Evolutionary conservation across 176 grass and related monocot genomes (phyloP).

Genomic region (Saccharum officinarum): DNA sequence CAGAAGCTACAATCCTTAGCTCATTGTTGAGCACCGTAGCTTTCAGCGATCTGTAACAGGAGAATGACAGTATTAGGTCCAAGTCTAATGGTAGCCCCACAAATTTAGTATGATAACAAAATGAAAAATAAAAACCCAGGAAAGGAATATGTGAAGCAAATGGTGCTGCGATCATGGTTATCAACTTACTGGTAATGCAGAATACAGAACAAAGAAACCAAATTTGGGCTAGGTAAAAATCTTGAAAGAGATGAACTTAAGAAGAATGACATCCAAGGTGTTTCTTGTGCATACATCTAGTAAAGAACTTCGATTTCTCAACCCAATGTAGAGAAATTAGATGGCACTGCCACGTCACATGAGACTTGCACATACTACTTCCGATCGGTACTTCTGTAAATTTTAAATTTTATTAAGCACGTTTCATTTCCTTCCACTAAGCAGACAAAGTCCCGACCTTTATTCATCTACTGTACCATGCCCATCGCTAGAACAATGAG

Average conservation of each 20-base stretch:
- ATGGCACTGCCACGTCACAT: background rate
- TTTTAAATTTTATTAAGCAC: too few relatives aligned
- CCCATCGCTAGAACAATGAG: background rate
- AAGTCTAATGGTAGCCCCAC: background rate
- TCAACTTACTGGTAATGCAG: background rate
- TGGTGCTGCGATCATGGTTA: background rate
- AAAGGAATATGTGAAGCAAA: background rate
- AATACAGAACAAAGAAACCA: background rate
- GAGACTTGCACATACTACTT: background rate
- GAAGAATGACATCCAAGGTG: background rate
- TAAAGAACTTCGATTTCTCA: background rate
- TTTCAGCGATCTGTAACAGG: slow-evolving; percentile 69
- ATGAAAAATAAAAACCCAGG: background rate
- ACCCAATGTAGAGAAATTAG: background rate
- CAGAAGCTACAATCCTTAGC: slow-evolving; percentile 66
- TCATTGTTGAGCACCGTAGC: slow-evolving; percentile 78
- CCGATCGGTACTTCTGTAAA: background rate
- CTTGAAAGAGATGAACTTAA: background rate
- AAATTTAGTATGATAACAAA: background rate
- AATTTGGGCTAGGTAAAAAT: background rate
- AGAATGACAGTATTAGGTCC: slow-evolving; percentile 22
- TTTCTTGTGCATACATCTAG: background rate
- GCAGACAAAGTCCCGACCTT: background rate
- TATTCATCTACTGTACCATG: background rate
- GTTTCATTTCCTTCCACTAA: background rate